Base-by-base conservation (phyloP, 129 eudicot genomes). In the Artemisia argyi region DNA sequence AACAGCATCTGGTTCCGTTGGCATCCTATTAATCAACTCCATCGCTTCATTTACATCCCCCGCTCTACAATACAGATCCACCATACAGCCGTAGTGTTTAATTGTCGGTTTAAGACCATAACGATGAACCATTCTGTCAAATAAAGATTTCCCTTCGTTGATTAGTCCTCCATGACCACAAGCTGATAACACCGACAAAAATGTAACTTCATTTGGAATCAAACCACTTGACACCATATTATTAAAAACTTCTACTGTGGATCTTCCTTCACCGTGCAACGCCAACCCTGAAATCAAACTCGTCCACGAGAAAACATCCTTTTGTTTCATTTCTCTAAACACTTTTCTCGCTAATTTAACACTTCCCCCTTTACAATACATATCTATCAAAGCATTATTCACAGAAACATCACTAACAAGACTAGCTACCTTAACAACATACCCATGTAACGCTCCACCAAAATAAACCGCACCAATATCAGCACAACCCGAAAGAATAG, bases 401-500 rank as follows among this genome's bases (percentile, higher is more conserved):
- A 88, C 91, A 0, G 86, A 78, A 46, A 81, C 79, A 79, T 83
- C 78, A 19, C n/a, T 53, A 47, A 51, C 73, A 22, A 88, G 77
- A 58, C 68, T 63, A 16, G 48, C 54, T 11, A 80, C 69, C 82
- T 88, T 88, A 53, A 71, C 79, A 56, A 81, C 75, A 68, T 65
- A 85, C 16, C 73, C 88, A 58, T 88, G 96, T 30, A 88, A 54
- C 1, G 68, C 76, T 32, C 83, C 76, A 22, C 96, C 96, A 67
- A 85, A 79, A 75, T 88, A 82, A 77, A 88, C 83, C 39, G 88
- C 96, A 24, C 96, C 91, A 81, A 85, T 50, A 85, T 88, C 91
- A 18, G 91, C 91, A 81, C 96, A 88, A 47, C 88, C 87, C 8
- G 96, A 56, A 17, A 56, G 5, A 56, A 56, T 5, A 35, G 83